Base-by-base conservation (phyloP, 2,329 filamentous ascomycete genomes). In the Epichloe scottii region DNA sequence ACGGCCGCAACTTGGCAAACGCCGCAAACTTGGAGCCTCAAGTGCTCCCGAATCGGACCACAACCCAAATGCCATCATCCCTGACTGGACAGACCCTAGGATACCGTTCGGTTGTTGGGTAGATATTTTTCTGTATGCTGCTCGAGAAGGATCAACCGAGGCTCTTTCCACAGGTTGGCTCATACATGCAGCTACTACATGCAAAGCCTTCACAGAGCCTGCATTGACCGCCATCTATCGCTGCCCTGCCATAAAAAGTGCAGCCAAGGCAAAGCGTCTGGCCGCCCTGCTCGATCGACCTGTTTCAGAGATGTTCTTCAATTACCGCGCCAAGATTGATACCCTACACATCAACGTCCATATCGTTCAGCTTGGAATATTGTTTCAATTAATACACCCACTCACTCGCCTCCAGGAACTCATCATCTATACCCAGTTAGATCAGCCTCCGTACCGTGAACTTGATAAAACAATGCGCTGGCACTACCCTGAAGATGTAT, bases 191-290 rank as follows among this genome's bases (percentile, higher is more conserved):
- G 80, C 85, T 37, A 72, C 75, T 2, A 68, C 81, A 15, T 90
- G 84, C 57, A 77, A 73, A 48, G 65, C 73, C 2, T 88, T 90
- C 52, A 69, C 78, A 0, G 87, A 89, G 58, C 84, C 88, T 5
- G 86, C 86, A 2, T 66, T 93, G 48, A 81, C 81, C 5, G 83
- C 79, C 1, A 71, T 94, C 5, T 93, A 93, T 63, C 73, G 76
- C 45, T 79, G 73, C 5, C 87, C 87, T 8, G 81, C 82, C 1
- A 69, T 93, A 43, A 73, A 77, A 53, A 67, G 61, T 37, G 58
- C 68, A 50, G 59, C 64, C 51, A 75, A 71, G 63, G 67, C 70
- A 40, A 69, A 68, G 56, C 66, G 66, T n/a, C 66, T 79, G 3
- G 65, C 68, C 37, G 59, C 71, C 26, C 68, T 83, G 37, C 72